Conservation (phyloP, 441 rosid genomes). For the Eruca vesicaria region DNA sequence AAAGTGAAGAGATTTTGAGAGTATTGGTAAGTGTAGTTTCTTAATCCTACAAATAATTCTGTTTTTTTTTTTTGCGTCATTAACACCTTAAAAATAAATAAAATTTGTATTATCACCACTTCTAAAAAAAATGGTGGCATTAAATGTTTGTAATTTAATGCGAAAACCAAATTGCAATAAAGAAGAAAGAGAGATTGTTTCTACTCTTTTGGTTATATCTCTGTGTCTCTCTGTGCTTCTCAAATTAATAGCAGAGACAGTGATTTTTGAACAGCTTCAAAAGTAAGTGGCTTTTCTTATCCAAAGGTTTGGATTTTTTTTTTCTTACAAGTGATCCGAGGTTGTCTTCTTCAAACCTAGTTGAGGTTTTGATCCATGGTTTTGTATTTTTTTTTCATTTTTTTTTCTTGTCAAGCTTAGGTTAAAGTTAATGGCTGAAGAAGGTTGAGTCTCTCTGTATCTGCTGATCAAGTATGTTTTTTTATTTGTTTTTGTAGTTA, state of each 20-base stretch:
- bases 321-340: conserved; percentile 6
- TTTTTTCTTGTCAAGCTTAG: neutral
- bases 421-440: conserved; percentile 19
- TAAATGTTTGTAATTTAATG: conserved; percentile 38
- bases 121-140: conserved; percentile 11
- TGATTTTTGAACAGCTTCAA: conserved; percentile 5
- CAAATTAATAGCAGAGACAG: conserved; percentile 44
- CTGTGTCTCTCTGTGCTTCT: conserved; percentile 24
- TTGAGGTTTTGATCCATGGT: neutral
- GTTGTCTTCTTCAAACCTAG: neutral
- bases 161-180: conserved; percentile 44
- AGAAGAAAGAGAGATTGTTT: conserved; percentile 37
- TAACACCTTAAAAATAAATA: neutral
- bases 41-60: neutral
- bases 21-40: conserved; percentile 16
- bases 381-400: neutral
- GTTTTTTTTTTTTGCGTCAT: neutral
- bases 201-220: conserved; percentile 14
- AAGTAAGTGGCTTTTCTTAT: conserved; percentile 9
- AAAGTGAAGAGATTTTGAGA: conserved; percentile 22
- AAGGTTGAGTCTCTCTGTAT: conserved; percentile 15
- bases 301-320: conserved; percentile 16
- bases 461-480: conserved; percentile 25
- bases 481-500: neutral
- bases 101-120: neutral